These are phyloP conservation scores for Neospora caninum DNA, from an alignment of 169 alveolate species.

Conservation along the genomic window DNA sequence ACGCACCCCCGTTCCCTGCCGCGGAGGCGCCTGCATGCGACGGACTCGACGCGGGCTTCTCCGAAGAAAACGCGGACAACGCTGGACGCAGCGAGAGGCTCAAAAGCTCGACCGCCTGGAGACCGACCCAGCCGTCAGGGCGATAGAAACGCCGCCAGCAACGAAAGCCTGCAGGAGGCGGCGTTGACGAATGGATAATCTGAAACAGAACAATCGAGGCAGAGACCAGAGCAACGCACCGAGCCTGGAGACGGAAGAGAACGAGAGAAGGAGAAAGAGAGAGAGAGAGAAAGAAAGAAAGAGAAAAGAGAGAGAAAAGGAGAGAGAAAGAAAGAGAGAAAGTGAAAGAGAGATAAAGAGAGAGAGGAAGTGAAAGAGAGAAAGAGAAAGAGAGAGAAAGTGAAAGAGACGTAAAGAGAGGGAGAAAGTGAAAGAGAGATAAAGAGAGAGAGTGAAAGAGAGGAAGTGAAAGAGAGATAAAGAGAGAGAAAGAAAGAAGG, in stretches of 20 bases:
- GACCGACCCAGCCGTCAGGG: constrained; percentile 65
- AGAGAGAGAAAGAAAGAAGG: too few relatives aligned
- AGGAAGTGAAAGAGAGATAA: background rate
- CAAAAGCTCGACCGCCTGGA: constrained; percentile 54
- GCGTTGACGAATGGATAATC: constrained; percentile 17
- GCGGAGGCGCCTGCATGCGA: background rate
- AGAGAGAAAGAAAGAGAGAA: background rate
- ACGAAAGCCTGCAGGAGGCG: constrained; percentile 49
- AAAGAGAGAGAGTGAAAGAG: background rate
- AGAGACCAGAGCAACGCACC: background rate
- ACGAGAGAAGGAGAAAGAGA: background rate
- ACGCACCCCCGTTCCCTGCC: background rate
- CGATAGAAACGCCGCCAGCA: constrained; percentile 59
- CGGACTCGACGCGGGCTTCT: background rate
- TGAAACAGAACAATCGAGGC: background rate
- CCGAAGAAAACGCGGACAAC: background rate
- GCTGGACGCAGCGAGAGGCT: background rate
- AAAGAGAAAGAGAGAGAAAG: background rate
- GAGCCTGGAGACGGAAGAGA: background rate
- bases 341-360: background rate
- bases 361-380: background rate
- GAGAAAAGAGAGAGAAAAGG: background rate
- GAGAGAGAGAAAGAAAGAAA: background rate
- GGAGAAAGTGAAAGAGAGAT: background rate
- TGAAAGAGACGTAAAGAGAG: background rate